These are phyloP conservation scores for Penicillium glabrum DNA, from an alignment of 2,329 filamentous ascomycete genomes.

Conservation along the genomic window DNA sequence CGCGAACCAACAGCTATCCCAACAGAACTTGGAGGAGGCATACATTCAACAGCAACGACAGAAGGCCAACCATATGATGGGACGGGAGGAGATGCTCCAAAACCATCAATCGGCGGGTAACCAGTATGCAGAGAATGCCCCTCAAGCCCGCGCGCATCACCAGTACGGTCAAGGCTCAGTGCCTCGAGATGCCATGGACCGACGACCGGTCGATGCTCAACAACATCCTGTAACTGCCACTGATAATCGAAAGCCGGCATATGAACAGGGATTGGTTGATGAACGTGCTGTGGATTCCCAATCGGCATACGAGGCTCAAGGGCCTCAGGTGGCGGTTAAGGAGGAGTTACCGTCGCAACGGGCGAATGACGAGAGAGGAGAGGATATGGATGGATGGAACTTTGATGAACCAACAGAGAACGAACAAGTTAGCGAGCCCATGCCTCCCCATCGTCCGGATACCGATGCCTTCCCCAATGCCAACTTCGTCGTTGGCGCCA, in stretches of 20 bases:
- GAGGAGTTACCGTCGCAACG: constrained; percentile 46
- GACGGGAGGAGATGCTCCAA: constrained; percentile 55
- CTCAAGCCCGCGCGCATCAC: constrained; percentile 42
- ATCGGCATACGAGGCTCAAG: constrained; percentile 60
- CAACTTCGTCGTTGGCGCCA: constrained; percentile 67
- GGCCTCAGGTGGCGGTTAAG: constrained; percentile 49
- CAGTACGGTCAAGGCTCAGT: constrained; percentile 43
- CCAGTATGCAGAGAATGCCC: constrained; percentile 44
- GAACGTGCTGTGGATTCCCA: constrained; percentile 60
- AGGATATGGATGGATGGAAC: constrained; percentile 80
- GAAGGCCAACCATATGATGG: constrained; percentile 44
- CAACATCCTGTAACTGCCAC: constrained; percentile 55
- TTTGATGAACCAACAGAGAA: constrained; percentile 76
- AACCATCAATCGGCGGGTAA: constrained; percentile 62
- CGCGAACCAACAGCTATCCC: constrained; percentile 52
- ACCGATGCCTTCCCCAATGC: constrained; percentile 84
- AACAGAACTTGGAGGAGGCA: constrained; percentile 59
- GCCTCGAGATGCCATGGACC: constrained; percentile 43
- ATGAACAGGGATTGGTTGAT: constrained; percentile 46
- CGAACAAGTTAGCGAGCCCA: constrained; percentile 40
- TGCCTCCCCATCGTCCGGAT: constrained; percentile 68
- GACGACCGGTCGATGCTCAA: constrained; percentile 41
- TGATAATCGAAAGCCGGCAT: constrained; percentile 50
- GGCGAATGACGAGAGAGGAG: constrained; percentile 47
- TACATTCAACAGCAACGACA: constrained; percentile 59